Conservation (phyloP, 2,329 filamentous ascomycete genomes). For the Ophiostoma sp. region DNA sequence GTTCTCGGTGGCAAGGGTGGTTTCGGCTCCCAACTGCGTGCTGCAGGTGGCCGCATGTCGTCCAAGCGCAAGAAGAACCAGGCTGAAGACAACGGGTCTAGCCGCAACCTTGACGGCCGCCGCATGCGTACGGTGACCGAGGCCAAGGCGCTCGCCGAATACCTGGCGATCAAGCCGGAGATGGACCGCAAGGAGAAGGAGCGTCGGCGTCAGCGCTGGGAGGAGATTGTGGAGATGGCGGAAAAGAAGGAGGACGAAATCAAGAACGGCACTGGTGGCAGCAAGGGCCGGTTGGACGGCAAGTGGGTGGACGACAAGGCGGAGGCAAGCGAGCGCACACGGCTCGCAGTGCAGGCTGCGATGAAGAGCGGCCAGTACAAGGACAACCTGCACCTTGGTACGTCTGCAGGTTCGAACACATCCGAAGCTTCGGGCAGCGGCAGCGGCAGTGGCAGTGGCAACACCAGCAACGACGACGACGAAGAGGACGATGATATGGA, state of each 20-base stretch:
- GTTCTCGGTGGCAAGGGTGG: slow-evolving; percentile 93
- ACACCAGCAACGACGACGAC: slow-evolving; percentile 33
- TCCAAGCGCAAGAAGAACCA: slow-evolving; percentile 81
- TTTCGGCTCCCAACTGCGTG: slow-evolving; percentile 93
- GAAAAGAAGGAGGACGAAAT: slow-evolving; percentile 81
- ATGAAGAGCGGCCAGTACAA: slow-evolving; percentile 60
- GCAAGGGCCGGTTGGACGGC: slow-evolving; percentile 66
- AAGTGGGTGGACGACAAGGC: slow-evolving; percentile 96
- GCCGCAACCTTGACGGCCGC: slow-evolving; percentile 86
- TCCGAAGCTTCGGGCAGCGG: slow-evolving; percentile 36
- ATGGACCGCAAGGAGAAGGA: slow-evolving; percentile 96
- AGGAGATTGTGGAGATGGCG: slow-evolving; percentile 77
- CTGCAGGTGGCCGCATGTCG: slow-evolving; percentile 96
- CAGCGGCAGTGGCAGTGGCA: slow-evolving; percentile 24
- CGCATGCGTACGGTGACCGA: slow-evolving; percentile 87
- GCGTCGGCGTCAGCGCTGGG: slow-evolving; percentile 75
- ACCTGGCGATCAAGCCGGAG: slow-evolving; percentile 89
- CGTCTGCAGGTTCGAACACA: slow-evolving; percentile 43
- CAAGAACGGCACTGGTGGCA: slow-evolving; percentile 62
- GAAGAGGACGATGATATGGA: slow-evolving; percentile 28
- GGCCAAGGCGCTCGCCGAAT: slow-evolving; percentile 91
- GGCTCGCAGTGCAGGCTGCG: slow-evolving; percentile 65
- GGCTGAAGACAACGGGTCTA: slow-evolving; percentile 80
- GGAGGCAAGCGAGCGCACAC: slow-evolving; percentile 76
- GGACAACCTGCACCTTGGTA: slow-evolving; percentile 51